Evolutionary conservation across 2,329 filamentous ascomycete species (phyloP).

Genomic region (Orbilia javanica): DNA sequence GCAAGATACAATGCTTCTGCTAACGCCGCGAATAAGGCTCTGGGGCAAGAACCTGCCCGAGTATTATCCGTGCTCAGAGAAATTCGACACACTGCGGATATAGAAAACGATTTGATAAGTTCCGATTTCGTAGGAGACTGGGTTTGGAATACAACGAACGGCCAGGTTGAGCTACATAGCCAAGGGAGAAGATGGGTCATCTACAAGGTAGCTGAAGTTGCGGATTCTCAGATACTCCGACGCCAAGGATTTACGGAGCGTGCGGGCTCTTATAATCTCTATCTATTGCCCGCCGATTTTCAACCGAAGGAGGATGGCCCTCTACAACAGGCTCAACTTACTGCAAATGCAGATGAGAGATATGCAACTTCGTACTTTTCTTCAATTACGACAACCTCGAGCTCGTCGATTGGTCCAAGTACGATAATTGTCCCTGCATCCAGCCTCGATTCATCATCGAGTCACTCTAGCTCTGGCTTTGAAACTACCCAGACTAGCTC

Average conservation of each 20-base stretch:
- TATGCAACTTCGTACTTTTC: slow-evolving; percentile 9
- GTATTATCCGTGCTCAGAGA: background rate
- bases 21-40: background rate
- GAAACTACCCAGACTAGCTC: background rate
- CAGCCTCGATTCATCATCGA: background rate
- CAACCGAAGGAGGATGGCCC: background rate
- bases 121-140: slow-evolving; percentile 1
- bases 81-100: background rate
- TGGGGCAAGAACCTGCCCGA: background rate
- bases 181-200: background rate
- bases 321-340: background rate
- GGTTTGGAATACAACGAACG: background rate
- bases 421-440: background rate
- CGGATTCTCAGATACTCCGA: background rate
- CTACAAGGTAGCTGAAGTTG: background rate
- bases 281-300: slow-evolving; percentile 6
- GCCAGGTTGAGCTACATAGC: background rate
- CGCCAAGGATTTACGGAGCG: background rate
- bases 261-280: slow-evolving; percentile 2
- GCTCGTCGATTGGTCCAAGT: background rate
- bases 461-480: background rate
- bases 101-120: background rate
- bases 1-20: slow-evolving; percentile 13
- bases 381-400: background rate
- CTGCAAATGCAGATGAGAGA: background rate